Base-by-base conservation (phyloP, 2,329 filamentous ascomycete species). In the Ceratocystis ficicola region DNA sequence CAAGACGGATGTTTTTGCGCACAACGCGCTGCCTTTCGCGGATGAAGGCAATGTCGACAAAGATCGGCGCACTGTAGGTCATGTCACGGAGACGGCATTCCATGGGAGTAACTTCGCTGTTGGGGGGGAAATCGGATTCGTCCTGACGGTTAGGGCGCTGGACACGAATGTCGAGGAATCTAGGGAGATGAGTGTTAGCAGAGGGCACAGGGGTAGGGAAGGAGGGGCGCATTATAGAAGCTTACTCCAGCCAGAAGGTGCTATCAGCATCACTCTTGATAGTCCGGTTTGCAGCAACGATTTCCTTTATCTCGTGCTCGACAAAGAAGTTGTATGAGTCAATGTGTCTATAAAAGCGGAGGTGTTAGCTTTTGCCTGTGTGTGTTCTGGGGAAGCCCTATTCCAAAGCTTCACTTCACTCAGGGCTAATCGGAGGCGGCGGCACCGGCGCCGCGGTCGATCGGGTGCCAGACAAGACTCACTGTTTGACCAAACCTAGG, bases 271-370 rank as follows among this genome's bases (percentile, higher is more conserved):
- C 93, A 75, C 92, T 96, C 70, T 88, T 85, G 69, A 99, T 89
- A 50, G 86, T 87, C 62, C 88, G 86, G 74, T 96, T 97, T 63
- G 93, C 89, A 73, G 90, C 86, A 70, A 99, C 88, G 71, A 99
- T 99, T 72, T 96, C 92, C 77, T 96, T 96, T 75, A 99, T 86
- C 74, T 97, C 92, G 66, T 95, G 88, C 71, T 99, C 90, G 70
- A 96, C 88, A 72, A 99, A 97, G 77, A 94, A 96, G 77, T 99
- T 96, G 81, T 95, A 99, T 28, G 94, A 97, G 78, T 99, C 95
- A 73, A 96, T 93, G 75, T 96, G 92, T 71, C 80, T 81, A 55
- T 55, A 7, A n/a, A 12, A 6, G 50, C 10, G n/a, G 10, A 28
- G 22, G 60, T 44, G 60, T 44, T 30, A 52, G 59, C 62, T 32